Evolutionary conservation across 495 filamentous ascomycete genomes (phyloP).

Genomic region (Penicillium coprophilum): DNA sequence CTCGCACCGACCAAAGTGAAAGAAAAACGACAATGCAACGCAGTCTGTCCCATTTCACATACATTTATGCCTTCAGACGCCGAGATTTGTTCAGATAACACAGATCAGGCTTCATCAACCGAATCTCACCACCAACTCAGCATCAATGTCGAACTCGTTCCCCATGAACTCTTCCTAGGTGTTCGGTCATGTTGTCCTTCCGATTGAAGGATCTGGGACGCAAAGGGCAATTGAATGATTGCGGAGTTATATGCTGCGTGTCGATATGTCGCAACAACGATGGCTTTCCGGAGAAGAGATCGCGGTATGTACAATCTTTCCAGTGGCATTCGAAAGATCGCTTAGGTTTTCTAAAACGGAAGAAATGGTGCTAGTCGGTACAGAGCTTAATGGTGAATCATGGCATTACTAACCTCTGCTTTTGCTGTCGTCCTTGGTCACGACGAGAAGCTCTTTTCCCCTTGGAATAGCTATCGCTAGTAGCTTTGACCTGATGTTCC

Average conservation of each 20-base stretch:
- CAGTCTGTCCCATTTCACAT: neutral
- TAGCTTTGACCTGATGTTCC: neutral
- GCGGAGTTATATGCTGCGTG: constrained; percentile 7
- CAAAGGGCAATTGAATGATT: constrained; percentile 3
- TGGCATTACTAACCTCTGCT: neutral
- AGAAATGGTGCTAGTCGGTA: neutral
- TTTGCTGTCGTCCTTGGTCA: neutral
- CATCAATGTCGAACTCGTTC: neutral
- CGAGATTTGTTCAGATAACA: neutral
- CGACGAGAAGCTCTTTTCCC: neutral
- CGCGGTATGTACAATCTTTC: neutral
- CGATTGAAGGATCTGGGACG: neutral
- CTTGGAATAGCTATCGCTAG: neutral
- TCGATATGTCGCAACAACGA: constrained; percentile 9
- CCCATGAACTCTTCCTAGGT: neutral
- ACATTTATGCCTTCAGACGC: neutral
- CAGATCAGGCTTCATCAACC: neutral
- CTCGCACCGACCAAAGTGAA: neutral
- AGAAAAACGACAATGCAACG: neutral
- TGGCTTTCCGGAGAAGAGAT: neutral
- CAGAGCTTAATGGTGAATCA: neutral
- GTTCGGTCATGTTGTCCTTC: neutral
- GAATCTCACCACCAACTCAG: neutral
- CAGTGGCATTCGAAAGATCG: neutral
- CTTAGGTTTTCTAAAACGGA: neutral